Conservation (phyloP, 495 filamentous ascomycete species). For the Parmelia sp. region DNA sequence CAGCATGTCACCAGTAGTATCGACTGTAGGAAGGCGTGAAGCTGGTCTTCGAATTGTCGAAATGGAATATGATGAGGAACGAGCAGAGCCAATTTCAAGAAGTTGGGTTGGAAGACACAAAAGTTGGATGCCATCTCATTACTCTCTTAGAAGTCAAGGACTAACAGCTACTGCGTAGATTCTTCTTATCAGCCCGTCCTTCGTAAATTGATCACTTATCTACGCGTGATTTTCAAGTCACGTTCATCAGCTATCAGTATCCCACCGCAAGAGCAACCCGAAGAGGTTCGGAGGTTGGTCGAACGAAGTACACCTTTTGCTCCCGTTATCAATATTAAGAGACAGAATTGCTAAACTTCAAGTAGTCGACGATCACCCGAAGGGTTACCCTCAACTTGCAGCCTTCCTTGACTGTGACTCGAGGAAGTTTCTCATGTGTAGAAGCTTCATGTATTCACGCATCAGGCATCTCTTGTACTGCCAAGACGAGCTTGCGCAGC, state of each 20-base stretch:
- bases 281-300: not conserved
- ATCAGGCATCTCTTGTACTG: conserved; percentile 32
- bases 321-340: not conserved
- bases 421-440: conserved; percentile 27
- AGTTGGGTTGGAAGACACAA: not conserved
- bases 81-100: not conserved
- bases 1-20: not conserved
- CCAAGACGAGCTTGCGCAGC: conserved; percentile 32
- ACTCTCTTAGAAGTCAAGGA: not conserved
- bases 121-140: not conserved
- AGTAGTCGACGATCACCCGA: not conserved
- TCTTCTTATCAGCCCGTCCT: not conserved
- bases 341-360: not conserved
- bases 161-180: not conserved
- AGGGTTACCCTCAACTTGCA: conserved; percentile 32
- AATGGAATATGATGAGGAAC: conserved; percentile 1
- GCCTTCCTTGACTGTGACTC: conserved; percentile 30
- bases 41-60: not conserved
- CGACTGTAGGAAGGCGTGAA: not conserved
- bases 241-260: not conserved
- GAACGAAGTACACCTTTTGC: not conserved
- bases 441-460: conserved; percentile 32
- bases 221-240: not conserved
- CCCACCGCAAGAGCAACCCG: not conserved
- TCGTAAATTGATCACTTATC: not conserved